Conservation (phyloP, 768 basidiomycete genomes). For the Boletus subparvulus region DNA sequence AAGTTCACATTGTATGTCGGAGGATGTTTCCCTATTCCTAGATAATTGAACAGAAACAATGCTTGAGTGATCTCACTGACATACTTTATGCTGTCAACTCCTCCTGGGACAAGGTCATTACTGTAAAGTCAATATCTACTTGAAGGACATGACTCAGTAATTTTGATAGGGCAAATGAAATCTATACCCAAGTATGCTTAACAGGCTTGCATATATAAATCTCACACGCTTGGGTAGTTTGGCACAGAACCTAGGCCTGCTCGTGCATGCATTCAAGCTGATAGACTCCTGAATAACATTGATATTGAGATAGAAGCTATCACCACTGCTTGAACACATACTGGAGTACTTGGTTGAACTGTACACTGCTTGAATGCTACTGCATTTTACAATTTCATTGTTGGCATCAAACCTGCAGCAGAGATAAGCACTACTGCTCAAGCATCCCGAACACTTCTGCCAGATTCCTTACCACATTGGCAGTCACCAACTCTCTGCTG, state of each 20-base stretch:
- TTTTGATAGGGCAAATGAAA: slow-evolving; percentile 55
- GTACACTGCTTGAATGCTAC: background rate
- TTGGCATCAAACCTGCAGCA: background rate
- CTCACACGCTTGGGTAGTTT: slow-evolving; percentile 30
- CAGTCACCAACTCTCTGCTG: slow-evolving; percentile 38
- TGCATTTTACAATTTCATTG: background rate
- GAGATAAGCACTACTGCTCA: background rate
- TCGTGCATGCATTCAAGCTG: slow-evolving; percentile 74
- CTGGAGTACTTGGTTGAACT: background rate
- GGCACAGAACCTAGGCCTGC: slow-evolving; percentile 64
- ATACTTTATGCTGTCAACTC: slow-evolving; percentile 55
- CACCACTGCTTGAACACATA: slow-evolving; percentile 35
- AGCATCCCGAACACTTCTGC: slow-evolving; percentile 31
- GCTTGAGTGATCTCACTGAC: slow-evolving; percentile 51
- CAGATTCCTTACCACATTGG: slow-evolving; percentile 38
- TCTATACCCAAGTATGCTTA: slow-evolving; percentile 49
- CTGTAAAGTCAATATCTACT: slow-evolving; percentile 54
- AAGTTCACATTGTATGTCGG: slow-evolving; percentile 54
- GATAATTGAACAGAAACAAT: slow-evolving; percentile 45
- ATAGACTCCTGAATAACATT: slow-evolving; percentile 64
- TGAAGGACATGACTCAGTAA: slow-evolving; percentile 55
- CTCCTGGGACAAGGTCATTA: slow-evolving; percentile 56
- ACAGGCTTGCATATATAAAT: background rate
- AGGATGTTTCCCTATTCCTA: background rate
- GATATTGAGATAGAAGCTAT: slow-evolving; percentile 74